A percentile compares a stretch with the other conserved stretches of the same genome.
These are phyloP conservation scores for Truncatella angustata DNA, from an alignment of 2,329 filamentous ascomycete genomes.

Conservation along the genomic window DNA sequence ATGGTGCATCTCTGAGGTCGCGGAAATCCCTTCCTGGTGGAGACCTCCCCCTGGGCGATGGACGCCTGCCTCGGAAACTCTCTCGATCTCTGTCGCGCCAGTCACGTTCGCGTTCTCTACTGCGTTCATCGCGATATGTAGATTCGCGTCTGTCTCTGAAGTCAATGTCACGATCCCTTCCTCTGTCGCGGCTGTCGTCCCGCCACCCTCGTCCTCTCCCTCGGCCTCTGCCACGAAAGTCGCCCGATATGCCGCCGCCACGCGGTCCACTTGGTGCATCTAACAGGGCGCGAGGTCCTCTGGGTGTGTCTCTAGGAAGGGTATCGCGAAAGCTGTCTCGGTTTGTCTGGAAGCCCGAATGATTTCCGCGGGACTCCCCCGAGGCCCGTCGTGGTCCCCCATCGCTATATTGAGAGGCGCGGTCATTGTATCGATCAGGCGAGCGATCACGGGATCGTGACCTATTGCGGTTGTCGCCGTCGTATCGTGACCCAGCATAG, in stretches of 20 bases:
- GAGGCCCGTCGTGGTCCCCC: conserved; percentile 69
- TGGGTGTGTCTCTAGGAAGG: conserved; percentile 67
- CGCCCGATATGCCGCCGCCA: conserved; percentile 63
- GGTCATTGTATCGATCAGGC: conserved; percentile 60
- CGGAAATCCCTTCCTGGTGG: conserved; percentile 65
- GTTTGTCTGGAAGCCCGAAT: conserved; percentile 58
- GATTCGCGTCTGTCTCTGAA: conserved; percentile 54
- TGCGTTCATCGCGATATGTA: conserved; percentile 57
- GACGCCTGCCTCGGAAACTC: conserved; percentile 55
- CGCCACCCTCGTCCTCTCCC: conserved; percentile 55
- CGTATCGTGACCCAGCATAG: conserved; percentile 59
- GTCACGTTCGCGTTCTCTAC: conserved; percentile 54
- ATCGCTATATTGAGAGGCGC: conserved; percentile 55
- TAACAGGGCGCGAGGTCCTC: conserved; percentile 76
- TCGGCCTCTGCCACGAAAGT: conserved; percentile 60
- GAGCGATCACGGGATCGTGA: conserved; percentile 70
- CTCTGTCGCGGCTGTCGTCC: conserved; percentile 61
- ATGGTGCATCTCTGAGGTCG: conserved; percentile 53
- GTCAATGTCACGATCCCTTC: conserved; percentile 59
- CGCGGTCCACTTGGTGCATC: conserved; percentile 68
- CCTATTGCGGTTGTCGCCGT: conserved; percentile 54
- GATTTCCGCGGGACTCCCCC: conserved; percentile 54
- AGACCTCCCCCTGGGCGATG: conserved; percentile 61
- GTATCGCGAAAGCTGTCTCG: conserved; percentile 58
- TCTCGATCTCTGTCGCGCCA: conserved; percentile 53